Evolutionary conservation across 2,329 filamentous ascomycete genomes (phyloP), one percentile per base, ranked within the genome.

Genomic region (Fusarium mexicanum): DNA sequence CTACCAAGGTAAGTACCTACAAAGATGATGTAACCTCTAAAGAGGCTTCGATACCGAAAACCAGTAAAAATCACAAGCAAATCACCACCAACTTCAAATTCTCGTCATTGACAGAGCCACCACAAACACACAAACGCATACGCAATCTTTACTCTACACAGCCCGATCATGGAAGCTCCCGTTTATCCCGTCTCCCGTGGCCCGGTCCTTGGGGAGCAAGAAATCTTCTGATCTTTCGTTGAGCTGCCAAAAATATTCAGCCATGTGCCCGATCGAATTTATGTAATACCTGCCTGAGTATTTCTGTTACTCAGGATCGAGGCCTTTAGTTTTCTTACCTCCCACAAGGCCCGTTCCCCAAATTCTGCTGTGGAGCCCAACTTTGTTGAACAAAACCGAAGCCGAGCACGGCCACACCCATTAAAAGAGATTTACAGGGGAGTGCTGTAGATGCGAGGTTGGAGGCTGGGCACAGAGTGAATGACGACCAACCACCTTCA

Each of bases 401-500:
- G 66, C 48, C 41, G 46, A 50, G 47, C 64, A 68, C n/a, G 47
- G 31, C n/a, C 57, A 69, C 31, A 55, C 59, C 54, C 31, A 61
- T 46, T 33, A 38, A 29, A 22, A 46, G 55, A 58, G 65, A 70
- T 70, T 59, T 66, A 70, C 71, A 73, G 65, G 71, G 64, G 58
- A 54, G 8, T 35, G 24, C 40, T 43, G 41, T 29, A 40, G 48
- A 35, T 40, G 53, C n/a, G 68, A 72, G 64, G 61, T 44, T 70
- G 71, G 69, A 55, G 57, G 43, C 57, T 67, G 59, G 64, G 68
- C 33, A 54, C 59, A 16, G 55, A 37, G 44, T 65, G 46, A 44
- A 43, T 61, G 48, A 65, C 59, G 41, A 55, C 74, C 74, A 76
- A 72, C 72, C 75, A 74, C 58, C 67, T 63, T 55, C 35, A 53